phyloP scores from a whole-genome alignment of 352 stramenopile genomes.

The Phytopythium sindhum region DNA sequence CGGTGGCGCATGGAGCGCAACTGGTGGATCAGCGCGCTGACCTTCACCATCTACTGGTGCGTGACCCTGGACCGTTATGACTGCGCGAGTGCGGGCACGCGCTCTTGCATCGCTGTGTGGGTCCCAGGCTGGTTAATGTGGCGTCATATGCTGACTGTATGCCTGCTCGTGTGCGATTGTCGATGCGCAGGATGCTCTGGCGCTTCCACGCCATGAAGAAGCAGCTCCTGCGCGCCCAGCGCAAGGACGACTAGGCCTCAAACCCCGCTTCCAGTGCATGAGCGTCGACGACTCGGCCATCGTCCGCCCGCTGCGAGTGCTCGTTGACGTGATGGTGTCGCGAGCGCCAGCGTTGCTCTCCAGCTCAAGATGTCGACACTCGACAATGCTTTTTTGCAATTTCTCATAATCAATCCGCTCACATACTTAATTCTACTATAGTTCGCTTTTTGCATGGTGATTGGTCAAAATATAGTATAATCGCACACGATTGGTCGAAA shows the following conservation, averaged over 20 bases:
- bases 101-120: no score
- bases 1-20: constrained; percentile 77
- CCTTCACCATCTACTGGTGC: constrained; percentile 84
- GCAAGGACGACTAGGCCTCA: constrained; percentile 45
- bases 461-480: neutral
- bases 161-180: neutral
- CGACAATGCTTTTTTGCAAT: neutral
- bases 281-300: neutral
- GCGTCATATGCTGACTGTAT: constrained; percentile 10
- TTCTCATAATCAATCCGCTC: neutral
- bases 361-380: no score
- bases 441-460: neutral
- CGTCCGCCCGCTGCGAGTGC: no score
- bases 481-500: neutral
- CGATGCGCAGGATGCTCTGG: constrained; percentile 57
- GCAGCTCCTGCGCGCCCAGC: constrained; percentile 59
- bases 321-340: no score
- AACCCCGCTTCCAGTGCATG: neutral
- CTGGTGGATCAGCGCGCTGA: constrained; percentile 85
- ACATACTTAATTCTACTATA: neutral
- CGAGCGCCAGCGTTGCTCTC: no score
- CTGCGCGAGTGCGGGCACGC: no score
- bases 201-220: constrained; percentile 83
- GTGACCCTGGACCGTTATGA: constrained; percentile 6
- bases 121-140: no score